Evolutionary conservation across 1,284 basidiomycete genomes (phyloP), one percentile per base, ranked within the genome.

Genomic region (Cutaneotrichosporon dermatis): DNA sequence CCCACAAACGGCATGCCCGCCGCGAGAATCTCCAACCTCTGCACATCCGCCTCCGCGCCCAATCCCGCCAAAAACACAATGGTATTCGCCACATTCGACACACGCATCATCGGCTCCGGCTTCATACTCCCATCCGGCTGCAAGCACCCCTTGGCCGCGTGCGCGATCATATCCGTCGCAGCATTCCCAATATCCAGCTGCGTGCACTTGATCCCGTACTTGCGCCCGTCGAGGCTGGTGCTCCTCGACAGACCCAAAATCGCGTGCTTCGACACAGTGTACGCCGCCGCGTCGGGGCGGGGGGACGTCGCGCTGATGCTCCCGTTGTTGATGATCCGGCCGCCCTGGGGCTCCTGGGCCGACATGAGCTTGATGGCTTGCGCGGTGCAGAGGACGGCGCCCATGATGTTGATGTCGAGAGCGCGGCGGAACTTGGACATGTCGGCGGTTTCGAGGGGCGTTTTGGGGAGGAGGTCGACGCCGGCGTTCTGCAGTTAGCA

Each of bases 111-210:
- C 0, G 85, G 82, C 72, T 91, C 89, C 2, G 79, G 75, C 16
- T 81, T 74, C 15, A 80, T 75, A 6, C 79, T 77, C 2, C 89
- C 89, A 70, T 90, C 83, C 0, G 89, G 82, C 71, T 92, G 89
- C 33, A 85, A 76, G 0, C 83, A 80, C 0, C 87, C 87, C 4
- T 69, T 66, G 4, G 68, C 64, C 4, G 76, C 66, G 51, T 81
- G 80, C 6, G 69, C 73, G 2, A 82, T 82, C 80, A 89, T 83
- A 1, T 77, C 77, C 0, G 88, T 89, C 35, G 78, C 78, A 2
- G 88, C 87, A 69, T 89, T 89, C 10, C 88, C 89, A 50, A 92
- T 88, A 69, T 92, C 88, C 51, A 92, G 84, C 70, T 91, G 88
- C 0, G 87, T 88, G 68, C 84, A 85, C 2, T 87, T 83, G 60